Evolutionary conservation across 768 basidiomycete species (phyloP).

Genomic region (Leccinum truebloodii): DNA sequence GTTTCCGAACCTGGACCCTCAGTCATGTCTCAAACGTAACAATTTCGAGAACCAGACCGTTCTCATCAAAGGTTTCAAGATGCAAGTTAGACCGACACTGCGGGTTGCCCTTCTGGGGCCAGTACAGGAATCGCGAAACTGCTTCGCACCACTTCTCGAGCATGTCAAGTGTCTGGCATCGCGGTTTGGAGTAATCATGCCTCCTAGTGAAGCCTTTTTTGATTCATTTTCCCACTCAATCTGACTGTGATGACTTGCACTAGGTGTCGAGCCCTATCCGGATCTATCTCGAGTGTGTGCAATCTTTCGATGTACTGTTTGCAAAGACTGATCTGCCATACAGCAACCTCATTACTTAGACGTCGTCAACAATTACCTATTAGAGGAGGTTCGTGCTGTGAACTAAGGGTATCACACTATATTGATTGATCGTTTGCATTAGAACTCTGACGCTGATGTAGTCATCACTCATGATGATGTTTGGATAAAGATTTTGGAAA

Average conservation of each 20-base stretch:
- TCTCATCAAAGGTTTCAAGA: conserved; percentile 12
- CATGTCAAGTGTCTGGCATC: not conserved
- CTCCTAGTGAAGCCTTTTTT: not conserved
- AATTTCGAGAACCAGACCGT: conserved; percentile 13
- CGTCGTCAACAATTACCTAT: conserved; percentile 7
- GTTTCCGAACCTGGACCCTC: not conserved
- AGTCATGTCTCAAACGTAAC: not conserved
- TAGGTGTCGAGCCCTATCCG: not conserved
- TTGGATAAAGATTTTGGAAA: conserved; percentile 14
- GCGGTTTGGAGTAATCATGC: no score
- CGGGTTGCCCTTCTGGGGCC: not conserved
- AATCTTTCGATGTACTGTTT: not conserved
- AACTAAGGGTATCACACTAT: not conserved
- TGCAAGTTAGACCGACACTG: not conserved
- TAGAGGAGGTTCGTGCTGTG: conserved; percentile 6
- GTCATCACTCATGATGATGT: conserved; percentile 13
- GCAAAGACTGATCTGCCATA: not conserved
- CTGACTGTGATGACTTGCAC: not conserved
- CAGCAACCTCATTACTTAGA: conserved; percentile 12
- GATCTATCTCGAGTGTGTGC: not conserved
- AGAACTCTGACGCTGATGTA: conserved; percentile 5
- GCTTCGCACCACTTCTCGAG: not conserved
- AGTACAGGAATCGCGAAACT: no score
- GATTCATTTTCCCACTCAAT: no score
- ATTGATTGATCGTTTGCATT: not conserved